Base-by-base conservation (phyloP, 371 early-diverging fungal species). In the Apophysomyces ossiformis region DNA sequence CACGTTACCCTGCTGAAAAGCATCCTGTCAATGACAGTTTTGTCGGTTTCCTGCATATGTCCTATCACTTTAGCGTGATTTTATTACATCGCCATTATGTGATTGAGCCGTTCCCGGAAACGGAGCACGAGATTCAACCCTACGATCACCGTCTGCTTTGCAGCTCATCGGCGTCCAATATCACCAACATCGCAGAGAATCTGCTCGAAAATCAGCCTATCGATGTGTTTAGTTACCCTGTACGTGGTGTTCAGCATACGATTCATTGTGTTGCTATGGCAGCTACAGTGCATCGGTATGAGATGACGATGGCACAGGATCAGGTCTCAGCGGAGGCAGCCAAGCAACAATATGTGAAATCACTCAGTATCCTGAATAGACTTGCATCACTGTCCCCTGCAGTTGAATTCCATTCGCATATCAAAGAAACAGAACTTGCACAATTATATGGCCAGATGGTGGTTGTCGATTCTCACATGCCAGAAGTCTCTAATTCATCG, bases 81-180 rank as follows among this genome's bases (percentile, higher is more conserved):
- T 64, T 94, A 35, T 81, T 96, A 7, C 94, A 96, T 69, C 90
- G 93, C 5, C 92, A 91, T 5, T 92, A 87, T 68, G 78, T 83
- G 8, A 63, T 65, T 6, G 61, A 68, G n/a, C 77, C 75, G 6
- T 58, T 75, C 7, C 73, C 72, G 37, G 37, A 66, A 11, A 37
- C 37, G 35, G 41, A 58, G 16, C 38, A 38, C 18, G 35, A 39
- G 12, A n/a, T 15, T 12, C 32, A 32, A 12, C 32, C 35, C 11
- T 82, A 75, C 38, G 73, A 62, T 15, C 83, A 82, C 56, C 70
- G 67, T 16, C 64, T 65, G 8, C 60, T 81, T 11, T 81, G 84
- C 61, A 74, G 75, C 7, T 36, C 68, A 1, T 78, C 84, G 7
- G 84, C 84, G 15, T 77, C 79, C 2, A 74, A 75, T 47, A 81